Evolutionary conservation across 192 early-diverging fungal genomes (phyloP).

Genomic region (Coemansia sp.): DNA sequence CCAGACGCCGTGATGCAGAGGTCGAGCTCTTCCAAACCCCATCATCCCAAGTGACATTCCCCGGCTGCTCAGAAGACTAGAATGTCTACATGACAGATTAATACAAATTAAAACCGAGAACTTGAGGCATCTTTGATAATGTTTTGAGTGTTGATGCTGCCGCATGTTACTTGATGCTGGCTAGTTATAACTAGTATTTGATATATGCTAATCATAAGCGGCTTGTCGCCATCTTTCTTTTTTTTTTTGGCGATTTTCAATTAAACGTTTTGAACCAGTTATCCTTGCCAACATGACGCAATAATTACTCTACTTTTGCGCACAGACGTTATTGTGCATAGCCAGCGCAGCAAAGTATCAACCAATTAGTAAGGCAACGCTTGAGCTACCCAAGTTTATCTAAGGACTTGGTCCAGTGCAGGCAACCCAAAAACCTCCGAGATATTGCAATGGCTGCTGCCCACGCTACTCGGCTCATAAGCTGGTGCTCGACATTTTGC

Average conservation of each 20-base stretch:
- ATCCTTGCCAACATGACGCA: too few relatives aligned
- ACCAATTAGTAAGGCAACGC: slow-evolving; percentile 8
- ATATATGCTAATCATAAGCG: too few relatives aligned
- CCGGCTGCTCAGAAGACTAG: not conserved
- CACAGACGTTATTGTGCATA: not conserved
- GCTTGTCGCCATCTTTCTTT: too few relatives aligned
- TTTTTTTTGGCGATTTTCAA: too few relatives aligned
- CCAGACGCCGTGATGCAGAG: not conserved
- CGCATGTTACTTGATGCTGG: too few relatives aligned
- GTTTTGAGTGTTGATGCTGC: too few relatives aligned
- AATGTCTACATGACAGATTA: too few relatives aligned
- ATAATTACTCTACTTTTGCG: too few relatives aligned
- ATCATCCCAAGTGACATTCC: not conserved
- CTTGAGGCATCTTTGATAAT: too few relatives aligned
- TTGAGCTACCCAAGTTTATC: slow-evolving; percentile 31
- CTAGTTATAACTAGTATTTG: too few relatives aligned
- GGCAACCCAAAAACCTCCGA: slow-evolving; percentile 13
- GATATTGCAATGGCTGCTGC: slow-evolving; percentile 11
- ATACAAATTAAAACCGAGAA: too few relatives aligned
- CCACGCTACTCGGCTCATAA: slow-evolving; percentile 18
- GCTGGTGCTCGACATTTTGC: not conserved
- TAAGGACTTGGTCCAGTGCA: slow-evolving; percentile 21
- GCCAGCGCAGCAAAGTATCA: not conserved
- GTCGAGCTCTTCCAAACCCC: not conserved
- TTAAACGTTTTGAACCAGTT: too few relatives aligned